phyloP scores from a whole-genome alignment of 1,139 yeast genomes.

The Suhomyces chickasaworum region DNA sequence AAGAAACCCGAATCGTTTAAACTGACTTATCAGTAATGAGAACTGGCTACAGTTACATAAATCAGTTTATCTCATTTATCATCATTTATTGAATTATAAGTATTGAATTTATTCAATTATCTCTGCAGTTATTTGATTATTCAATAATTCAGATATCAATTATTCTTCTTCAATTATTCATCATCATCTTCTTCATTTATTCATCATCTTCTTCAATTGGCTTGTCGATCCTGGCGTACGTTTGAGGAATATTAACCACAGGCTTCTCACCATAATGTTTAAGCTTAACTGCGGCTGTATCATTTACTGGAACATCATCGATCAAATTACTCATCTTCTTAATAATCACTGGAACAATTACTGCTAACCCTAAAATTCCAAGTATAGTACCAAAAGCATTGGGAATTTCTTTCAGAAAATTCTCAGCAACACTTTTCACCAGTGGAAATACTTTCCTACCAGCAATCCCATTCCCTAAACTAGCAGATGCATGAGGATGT shows the following conservation, averaged over 20 bases:
- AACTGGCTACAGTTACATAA: too few species aligned
- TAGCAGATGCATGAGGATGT: constrained; percentile 5
- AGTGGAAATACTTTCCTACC: constrained; percentile 2
- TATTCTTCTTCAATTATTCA: too few species aligned
- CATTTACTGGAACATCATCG: constrained; percentile 18
- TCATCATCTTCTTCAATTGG: constrained; percentile 18
- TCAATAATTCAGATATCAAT: too few species aligned
- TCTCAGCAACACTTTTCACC: constrained; percentile 1
- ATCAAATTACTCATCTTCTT: constrained; percentile 15
- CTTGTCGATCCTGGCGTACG: constrained; percentile 21
- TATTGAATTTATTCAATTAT: too few species aligned
- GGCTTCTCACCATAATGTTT: constrained; percentile 15
- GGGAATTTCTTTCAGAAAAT: constrained; percentile 18
- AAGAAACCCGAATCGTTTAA: too few species aligned
- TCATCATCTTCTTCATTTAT: too few species aligned
- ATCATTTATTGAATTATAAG: too few species aligned
- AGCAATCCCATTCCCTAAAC: constrained; percentile 6
- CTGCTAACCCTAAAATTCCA: constrained; percentile 16
- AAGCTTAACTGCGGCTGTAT: constrained; percentile 20
- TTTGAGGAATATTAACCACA: constrained; percentile 23
- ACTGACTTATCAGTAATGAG: too few species aligned
- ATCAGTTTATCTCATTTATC: too few species aligned
- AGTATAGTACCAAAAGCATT: constrained; percentile 18
- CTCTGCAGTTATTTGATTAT: too few species aligned
- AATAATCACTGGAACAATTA: constrained; percentile 22